Evolutionary conservation across 2,329 filamentous ascomycete species (phyloP), one percentile per base, ranked within the genome.

Genomic region (Aspergillus aculeatus): DNA sequence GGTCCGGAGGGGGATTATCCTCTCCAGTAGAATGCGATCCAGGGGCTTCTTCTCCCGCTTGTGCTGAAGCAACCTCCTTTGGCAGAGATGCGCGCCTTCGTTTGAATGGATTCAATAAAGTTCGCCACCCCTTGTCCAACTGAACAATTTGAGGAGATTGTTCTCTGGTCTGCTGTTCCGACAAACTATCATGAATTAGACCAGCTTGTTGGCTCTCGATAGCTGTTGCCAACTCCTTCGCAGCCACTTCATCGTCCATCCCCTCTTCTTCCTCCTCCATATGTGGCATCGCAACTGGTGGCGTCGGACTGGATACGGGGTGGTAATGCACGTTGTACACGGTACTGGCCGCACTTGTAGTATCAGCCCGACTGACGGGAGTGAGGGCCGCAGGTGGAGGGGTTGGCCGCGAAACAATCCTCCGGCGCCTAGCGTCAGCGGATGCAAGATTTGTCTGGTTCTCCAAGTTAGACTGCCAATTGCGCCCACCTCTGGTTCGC

Each of bases 301-400:
- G 81, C 44, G 79, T 82, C 58, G 78, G 77, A 53, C 80, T 81
- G 16, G 76, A 75, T 9, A 83, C 77, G 14, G 84, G 80, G 66
- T 87, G 83, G 67, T 88, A 86, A 31, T 83, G 82, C 31, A 89
- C 82, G 54, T 84, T 82, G 68, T 89, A 88, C 4, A 87, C 82
- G 1, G 86, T 88, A 62, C 85, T 88, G 26, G 82, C 82, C 9
- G 84, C 84, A 71, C 85, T 88, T 5, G 82, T 83, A 1, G 84
- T 86, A 65, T 88, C 85, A 21, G 82, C 81, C 63, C 85, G 78
- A 67, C 83, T 87, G 41, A 87, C 75, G 1, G 86, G 85, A 11
- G 84, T 85, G 7, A 81, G 76, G 21, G 81, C 75, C 50, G 77
- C 74, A 11, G 83, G 81, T 21, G 80, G 80, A 24, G 78, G 77